Percentiles rank a stretch among this genome's conserved stretches.
Conservation (phyloP, 345 rosid genomes). For the Gossypium mustelinum region DNA sequence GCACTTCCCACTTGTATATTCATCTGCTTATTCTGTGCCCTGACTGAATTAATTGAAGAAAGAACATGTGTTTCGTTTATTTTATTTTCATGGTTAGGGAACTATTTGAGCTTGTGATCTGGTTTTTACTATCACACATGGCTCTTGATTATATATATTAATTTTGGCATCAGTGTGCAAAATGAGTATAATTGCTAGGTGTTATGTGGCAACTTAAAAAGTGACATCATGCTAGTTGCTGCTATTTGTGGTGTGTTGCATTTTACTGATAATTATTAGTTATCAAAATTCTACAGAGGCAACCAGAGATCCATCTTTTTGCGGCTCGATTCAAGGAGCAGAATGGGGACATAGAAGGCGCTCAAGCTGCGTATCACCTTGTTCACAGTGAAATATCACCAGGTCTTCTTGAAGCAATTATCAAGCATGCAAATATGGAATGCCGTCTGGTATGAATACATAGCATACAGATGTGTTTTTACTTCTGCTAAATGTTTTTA, state of each 20-base stretch:
- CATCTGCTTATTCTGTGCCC: neutral
- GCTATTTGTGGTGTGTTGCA: neutral
- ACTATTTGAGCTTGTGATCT: neutral
- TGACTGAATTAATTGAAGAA: neutral
- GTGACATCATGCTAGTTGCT: neutral
- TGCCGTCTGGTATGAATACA: slow-evolving; percentile 54
- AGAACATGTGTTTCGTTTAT: neutral
- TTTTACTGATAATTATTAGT: slow-evolving; percentile 6
- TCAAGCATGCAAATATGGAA: slow-evolving; percentile 96
- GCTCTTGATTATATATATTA: neutral
- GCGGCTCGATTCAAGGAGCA: slow-evolving; percentile 88
- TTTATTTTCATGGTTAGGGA: neutral
- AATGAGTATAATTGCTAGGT: neutral
- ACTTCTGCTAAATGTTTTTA: neutral
- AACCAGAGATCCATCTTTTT: slow-evolving; percentile 88
- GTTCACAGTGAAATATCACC: slow-evolving; percentile 85
- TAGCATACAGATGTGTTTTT: slow-evolving; percentile 16
- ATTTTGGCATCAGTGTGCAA: neutral
- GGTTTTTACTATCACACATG: neutral
- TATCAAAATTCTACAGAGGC: slow-evolving; percentile 48
- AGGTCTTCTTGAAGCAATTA: slow-evolving; percentile 90
- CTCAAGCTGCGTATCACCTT: slow-evolving; percentile 81
- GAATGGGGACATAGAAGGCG: slow-evolving; percentile 71
- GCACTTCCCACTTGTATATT: neutral
- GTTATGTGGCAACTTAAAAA: neutral